These are phyloP conservation scores for Globisporangium perplexum DNA, from an alignment of 352 stramenopile species.

Conservation along the genomic window DNA sequence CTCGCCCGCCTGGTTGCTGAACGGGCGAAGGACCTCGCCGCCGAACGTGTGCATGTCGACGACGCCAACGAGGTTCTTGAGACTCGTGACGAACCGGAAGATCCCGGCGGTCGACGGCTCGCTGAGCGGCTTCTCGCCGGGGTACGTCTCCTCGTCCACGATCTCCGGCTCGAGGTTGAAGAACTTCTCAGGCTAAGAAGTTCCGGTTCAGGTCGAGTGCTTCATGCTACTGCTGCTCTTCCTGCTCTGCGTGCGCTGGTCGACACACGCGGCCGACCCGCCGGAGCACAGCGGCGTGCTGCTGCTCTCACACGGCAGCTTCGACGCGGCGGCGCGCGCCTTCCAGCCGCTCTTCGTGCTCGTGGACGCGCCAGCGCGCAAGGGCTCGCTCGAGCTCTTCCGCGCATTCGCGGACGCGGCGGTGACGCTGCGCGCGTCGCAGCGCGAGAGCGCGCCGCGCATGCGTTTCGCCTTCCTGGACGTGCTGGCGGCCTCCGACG, in stretches of 20 bases:
- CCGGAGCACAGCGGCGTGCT: slow-evolving; percentile 23
- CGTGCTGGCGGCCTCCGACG: slow-evolving; percentile 10
- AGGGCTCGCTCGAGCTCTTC: slow-evolving; percentile 24
- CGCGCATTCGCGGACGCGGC: slow-evolving; percentile 26
- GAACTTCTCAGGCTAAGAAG: slow-evolving; percentile 48
- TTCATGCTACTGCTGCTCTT: not conserved
- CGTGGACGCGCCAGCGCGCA: slow-evolving; percentile 25
- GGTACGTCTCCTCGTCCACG: slow-evolving; percentile 47
- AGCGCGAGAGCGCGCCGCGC: slow-evolving; percentile 2
- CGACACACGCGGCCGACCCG: slow-evolving; percentile 2
- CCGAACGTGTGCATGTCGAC: slow-evolving; percentile 67
- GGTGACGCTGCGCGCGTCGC: slow-evolving; percentile 15
- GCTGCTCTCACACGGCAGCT: slow-evolving; percentile 18
- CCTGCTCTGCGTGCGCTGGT: not conserved
- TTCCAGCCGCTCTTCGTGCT: slow-evolving; percentile 36
- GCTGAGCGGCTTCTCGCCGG: slow-evolving; percentile 47
- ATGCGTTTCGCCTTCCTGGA: slow-evolving; percentile 25
- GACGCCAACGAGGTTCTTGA: slow-evolving; percentile 37
- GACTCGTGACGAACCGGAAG: slow-evolving; percentile 47
- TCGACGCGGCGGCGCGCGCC: slow-evolving; percentile 10
- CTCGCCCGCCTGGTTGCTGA: slow-evolving; percentile 38
- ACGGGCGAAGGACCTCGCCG: slow-evolving; percentile 54
- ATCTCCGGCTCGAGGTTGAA: slow-evolving; percentile 40
- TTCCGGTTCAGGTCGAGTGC: slow-evolving; percentile 79
- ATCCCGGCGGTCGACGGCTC: slow-evolving; percentile 44